phyloP scores from a whole-genome alignment of 2,329 filamentous ascomycete genomes.

The Hypomyces rosellus region DNA sequence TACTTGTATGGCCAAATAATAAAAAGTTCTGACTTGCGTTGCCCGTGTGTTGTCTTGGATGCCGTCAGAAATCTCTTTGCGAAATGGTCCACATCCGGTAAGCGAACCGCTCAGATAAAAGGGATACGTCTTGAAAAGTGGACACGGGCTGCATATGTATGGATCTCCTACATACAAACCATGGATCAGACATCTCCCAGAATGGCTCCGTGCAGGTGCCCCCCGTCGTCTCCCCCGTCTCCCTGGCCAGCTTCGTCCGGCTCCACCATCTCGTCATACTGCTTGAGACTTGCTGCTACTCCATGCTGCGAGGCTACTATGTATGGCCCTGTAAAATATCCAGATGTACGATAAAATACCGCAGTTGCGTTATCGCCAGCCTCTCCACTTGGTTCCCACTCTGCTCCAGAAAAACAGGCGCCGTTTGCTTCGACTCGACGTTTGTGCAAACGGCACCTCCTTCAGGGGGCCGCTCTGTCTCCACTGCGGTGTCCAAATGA shows the following conservation, averaged over 20 bases:
- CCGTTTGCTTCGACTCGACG: not conserved
- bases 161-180: not conserved
- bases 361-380: constrained; percentile 22
- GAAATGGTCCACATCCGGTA: too few relatives aligned
- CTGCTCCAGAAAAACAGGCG: constrained; percentile 8
- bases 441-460: not conserved
- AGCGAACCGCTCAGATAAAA: not conserved
- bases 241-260: constrained; percentile 1
- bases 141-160: not conserved
- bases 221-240: too few relatives aligned
- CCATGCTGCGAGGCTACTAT: constrained; percentile 4
- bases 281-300: not conserved
- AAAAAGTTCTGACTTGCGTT: not conserved
- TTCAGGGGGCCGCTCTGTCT: constrained; percentile 9
- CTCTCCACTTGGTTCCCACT: constrained; percentile 20
- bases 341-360: constrained; percentile 21
- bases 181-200: not conserved
- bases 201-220: not conserved
- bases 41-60: not conserved
- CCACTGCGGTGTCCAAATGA: constrained; percentile 17
- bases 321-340: not conserved
- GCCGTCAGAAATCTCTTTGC: too few relatives aligned
- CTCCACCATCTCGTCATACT: constrained; percentile 10
- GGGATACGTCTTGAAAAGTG: not conserved
- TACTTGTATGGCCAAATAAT: not conserved